Evolutionary conservation across 1,139 yeast species (phyloP).

Genomic region (Blastobotrys capitulatus): DNA sequence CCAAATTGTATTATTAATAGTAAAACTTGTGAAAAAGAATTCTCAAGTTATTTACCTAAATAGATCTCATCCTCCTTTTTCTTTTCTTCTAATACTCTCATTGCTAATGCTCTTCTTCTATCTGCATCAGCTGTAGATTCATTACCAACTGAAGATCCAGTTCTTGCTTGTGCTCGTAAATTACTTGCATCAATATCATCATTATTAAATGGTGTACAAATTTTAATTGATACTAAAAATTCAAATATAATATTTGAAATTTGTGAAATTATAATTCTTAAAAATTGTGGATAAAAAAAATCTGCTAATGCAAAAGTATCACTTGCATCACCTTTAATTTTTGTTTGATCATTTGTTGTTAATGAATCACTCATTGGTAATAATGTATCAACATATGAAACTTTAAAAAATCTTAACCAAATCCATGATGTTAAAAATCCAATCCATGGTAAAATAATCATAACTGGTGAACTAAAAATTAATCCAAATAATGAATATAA

Average conservation of each 20-base stretch:
- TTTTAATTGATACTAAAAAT: constrained; percentile 44
- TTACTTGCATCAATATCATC: constrained; percentile 71
- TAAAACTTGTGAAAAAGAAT: background rate
- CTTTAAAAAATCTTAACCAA: constrained; percentile 72
- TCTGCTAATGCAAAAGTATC: constrained; percentile 81
- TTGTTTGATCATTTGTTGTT: constrained; percentile 24
- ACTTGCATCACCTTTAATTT: constrained; percentile 75
- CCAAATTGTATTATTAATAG: constrained; percentile 1
- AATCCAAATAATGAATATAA: constrained; percentile 36
- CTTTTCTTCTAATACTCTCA: constrained; percentile 77
- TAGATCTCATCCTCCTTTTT: too few relatives aligned
- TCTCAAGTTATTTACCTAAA: background rate
- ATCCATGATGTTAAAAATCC: constrained; percentile 69
- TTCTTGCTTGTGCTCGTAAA: constrained; percentile 43
- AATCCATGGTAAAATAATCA: constrained; percentile 53
- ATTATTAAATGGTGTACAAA: constrained; percentile 63
- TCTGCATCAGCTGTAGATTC: constrained; percentile 52
- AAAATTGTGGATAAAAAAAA: constrained; percentile 62
- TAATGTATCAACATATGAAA: constrained; percentile 33
- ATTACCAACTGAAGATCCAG: constrained; percentile 12
- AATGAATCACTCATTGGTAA: constrained; percentile 27
- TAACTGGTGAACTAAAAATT: constrained; percentile 14
- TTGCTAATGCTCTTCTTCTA: constrained; percentile 79
- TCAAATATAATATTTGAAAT: constrained; percentile 52
- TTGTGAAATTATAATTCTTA: constrained; percentile 47